Percentiles rank a stretch among this genome's conserved stretches.
Evolutionary conservation across 2,329 filamentous ascomycete genomes (phyloP).

Genomic region (Colletotrichum tropicale): DNA sequence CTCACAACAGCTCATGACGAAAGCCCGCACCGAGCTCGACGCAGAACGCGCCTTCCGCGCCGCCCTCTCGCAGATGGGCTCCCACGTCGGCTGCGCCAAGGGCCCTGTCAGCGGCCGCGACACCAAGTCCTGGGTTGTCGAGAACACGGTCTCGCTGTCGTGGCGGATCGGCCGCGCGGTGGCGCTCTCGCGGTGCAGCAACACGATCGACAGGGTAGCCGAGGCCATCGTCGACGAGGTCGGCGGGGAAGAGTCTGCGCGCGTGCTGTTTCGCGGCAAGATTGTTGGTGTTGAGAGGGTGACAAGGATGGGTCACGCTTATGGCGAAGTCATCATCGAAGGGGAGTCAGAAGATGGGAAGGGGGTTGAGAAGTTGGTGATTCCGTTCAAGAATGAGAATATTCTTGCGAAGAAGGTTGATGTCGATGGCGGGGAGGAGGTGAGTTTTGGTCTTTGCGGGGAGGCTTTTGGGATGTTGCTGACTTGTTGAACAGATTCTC

Average conservation of each 20-base stretch:
- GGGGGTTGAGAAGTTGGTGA: constrained; percentile 53
- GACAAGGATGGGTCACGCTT: constrained; percentile 61
- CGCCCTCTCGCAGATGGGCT: constrained; percentile 59
- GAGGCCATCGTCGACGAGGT: constrained; percentile 63
- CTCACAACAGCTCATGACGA: constrained; percentile 41
- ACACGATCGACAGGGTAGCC: constrained; percentile 56
- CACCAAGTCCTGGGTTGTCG: constrained; percentile 54
- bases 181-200: background rate
- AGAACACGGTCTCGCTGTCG: constrained; percentile 40
- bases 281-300: constrained; percentile 64
- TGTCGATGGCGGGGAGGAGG: constrained; percentile 32
- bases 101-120: constrained; percentile 53
- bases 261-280: constrained; percentile 66
- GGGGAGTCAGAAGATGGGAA: constrained; percentile 26
- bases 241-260: constrained; percentile 56
- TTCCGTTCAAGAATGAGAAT: constrained; percentile 79
- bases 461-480: background rate
- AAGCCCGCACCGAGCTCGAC: constrained; percentile 48
- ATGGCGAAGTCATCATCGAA: constrained; percentile 64
- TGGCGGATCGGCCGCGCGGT: constrained; percentile 49
- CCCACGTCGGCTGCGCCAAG: constrained; percentile 53
- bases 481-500: constrained; percentile 43
- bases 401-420: constrained; percentile 57
- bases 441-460: background rate
- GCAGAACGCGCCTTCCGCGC: constrained; percentile 56